Conservation (phyloP, 495 filamentous ascomycete genomes). For the Rhizodiscina lignyota region DNA sequence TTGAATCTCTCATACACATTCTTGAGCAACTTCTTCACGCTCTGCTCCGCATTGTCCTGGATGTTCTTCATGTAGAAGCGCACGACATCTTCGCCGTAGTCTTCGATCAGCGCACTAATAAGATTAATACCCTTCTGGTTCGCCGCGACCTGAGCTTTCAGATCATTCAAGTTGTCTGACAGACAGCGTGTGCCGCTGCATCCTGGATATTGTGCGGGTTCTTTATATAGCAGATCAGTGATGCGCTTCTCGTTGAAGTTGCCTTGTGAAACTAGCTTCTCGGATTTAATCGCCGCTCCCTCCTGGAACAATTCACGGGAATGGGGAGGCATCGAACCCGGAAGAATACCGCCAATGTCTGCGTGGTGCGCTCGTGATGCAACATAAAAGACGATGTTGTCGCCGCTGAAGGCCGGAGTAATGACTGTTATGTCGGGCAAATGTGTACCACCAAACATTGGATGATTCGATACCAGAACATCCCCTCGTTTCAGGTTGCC, state of each 20-base stretch:
- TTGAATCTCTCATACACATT: conserved; percentile 58
- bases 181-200: conserved; percentile 84
- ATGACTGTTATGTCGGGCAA: conserved; percentile 89
- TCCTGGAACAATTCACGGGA: conserved; percentile 89
- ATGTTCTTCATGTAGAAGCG: conserved; percentile 94
- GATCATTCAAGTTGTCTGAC: conserved; percentile 86
- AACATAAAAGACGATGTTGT: conserved; percentile 90
- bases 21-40: conserved; percentile 74
- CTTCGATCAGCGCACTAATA: conserved; percentile 67
- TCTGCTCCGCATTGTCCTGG: conserved; percentile 78
- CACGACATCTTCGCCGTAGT: conserved; percentile 82
- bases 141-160: conserved; percentile 89
- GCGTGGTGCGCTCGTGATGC: conserved; percentile 92
- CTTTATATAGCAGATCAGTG: conserved; percentile 61
- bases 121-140: conserved; percentile 93
- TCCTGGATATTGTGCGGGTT: conserved; percentile 72
- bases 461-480: conserved; percentile 91
- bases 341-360: conserved; percentile 91
- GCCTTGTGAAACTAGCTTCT: conserved; percentile 85
- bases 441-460: conserved; percentile 79
- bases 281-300: conserved; percentile 82
- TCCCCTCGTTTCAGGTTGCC: conserved; percentile 81
- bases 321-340: conserved; percentile 92
- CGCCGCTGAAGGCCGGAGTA: conserved; percentile 77
- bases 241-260: conserved; percentile 79